Base-by-base conservation (phyloP, 2,329 filamentous ascomycete species). In the Passalora sequoiae region DNA sequence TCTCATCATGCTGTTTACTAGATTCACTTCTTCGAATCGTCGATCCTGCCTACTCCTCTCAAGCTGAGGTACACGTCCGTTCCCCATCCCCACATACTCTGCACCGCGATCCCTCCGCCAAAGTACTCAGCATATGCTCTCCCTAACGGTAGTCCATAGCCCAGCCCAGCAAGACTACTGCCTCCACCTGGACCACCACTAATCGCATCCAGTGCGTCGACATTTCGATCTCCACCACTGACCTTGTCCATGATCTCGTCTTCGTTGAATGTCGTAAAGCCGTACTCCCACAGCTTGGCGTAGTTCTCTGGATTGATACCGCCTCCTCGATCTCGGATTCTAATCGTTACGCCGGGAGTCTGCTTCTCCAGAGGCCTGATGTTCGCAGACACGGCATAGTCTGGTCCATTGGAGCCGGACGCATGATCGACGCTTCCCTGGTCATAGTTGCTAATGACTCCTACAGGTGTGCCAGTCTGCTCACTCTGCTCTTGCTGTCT, bases 91-190 rank as follows among this genome's bases (percentile, higher is more conserved):
- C 88, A 92, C 35, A 97, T 68, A 63, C 88, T 96, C 73, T 98
- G 91, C n/a, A 98, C 83, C 4, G 83, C 83, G 46, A 98, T 92
- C 2, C 89, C 89, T 1, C 92, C 92, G 2, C 92, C 92, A 71
- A 98, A 98, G 60, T 97, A 98, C 70, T 98, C 91, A 1, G 92
- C 92, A 61, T 98, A 98, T 0, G 92, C 91, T 49, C 92, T 77
- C 40, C 89, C 89, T 16, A 98, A 68, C 1, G 92, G 92, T 50
- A 98, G 64, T 6, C 92, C 92, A 63, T 98, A 98, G 1, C 92
- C 92, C 37, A 98, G 67, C 0, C 92, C 92, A 0, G 92, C 92
- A 47, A 98, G 59, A 44, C 66, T 94, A 32, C 86, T 91, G 61
- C 84, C 77, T 39, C 86, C 85, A 0, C 78, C 80, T 42, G 81